Evolutionary conservation across 768 basidiomycete genomes (phyloP), one percentile per base, ranked within the genome.

Genomic region (Lentinus brumalis): DNA sequence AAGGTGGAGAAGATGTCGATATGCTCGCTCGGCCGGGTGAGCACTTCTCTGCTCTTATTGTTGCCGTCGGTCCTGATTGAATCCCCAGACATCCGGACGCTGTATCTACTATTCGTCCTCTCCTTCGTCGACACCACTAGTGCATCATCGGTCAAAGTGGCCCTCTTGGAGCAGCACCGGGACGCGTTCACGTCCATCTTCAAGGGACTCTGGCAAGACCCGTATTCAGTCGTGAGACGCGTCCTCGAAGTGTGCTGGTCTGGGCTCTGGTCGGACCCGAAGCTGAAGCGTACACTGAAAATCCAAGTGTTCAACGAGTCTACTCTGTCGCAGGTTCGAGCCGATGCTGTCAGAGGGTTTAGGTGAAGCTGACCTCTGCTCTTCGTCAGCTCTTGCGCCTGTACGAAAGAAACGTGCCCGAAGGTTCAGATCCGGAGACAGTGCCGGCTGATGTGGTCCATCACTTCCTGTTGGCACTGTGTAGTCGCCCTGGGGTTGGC

Each of bases 381-480:
- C 47, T 39, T 2, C 65, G 18, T 31, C 40, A 93, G 86, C 79
- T 97, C 21, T 61, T 87, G 31, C 91, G 89, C 73, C 75, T 96
- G 3, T 93, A 96, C 62, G 85, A 87, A 12, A 83, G 91, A 3
- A 72, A 71, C 5, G 73, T 69, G 35, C 66, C 84, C 0, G 86
- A 88, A 63, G 78, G 75, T 7, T 71, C 73, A 2, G 77, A 82
- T 18, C 70, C 76, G 3, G 85, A 86, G 15, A 76, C 86, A 47
- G 73, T 87, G 18, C 88, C 87, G 10, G 93, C 89, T 1, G 88
- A 96, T 64, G 79, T 96, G 4, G 87, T 84, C 0, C 91, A 94
- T 61, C 93, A 95, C 67, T 98, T 97, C 73, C 76, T 97, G 11
- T 82, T 96, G 30, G 89, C 89, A 2, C 85, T 94, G 32, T 91